Evolutionary conservation across 2,329 filamentous ascomycete genomes (phyloP), one percentile per base, ranked within the genome.

Genomic region (Sarocladium brachiariae): DNA sequence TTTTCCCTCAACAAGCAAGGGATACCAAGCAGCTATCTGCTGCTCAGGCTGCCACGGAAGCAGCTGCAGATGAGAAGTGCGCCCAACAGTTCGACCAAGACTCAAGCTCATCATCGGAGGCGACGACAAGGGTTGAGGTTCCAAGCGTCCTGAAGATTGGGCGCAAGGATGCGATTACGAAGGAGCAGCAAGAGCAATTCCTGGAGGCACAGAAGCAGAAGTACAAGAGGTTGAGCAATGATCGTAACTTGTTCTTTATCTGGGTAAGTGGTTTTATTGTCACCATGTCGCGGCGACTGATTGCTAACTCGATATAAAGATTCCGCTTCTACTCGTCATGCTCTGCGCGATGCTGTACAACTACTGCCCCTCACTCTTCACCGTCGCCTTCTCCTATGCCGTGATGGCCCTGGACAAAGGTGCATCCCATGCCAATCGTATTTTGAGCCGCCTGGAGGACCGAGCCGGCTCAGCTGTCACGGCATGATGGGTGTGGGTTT

Each of bases 171-270:
- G 74, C 74, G 50, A 81, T 85, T 53, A 84, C 81, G 25, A 77
- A 76, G 60, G 80, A 84, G 60, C 81, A 85, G 61, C 80, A 83
- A 61, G 80, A 82, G 56, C 79, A 79, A 56, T 73, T 86, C 55
- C 71, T 82, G 39, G 70, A 79, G 49, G 80, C 75, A 23, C 79
- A 81, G 55, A 77, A 81, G 51, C 73, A 76, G 61, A 83, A 80
- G 63, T 70, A 83, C 58, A 85, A 84, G 74, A 75, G 73, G 53
- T 68, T 84, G 53, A 76, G 79, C 56, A 78, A 77, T 52, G 83
- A 86, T 59, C 75, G 76, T 58, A 84, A 84, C 61, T 69, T 86
- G 41, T 86, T 83, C 69, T 82, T 84, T 57, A 74, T 86, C 59
- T 86, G 83, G 83, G 81, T 84, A 75, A 60, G 72, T 21, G 41